Evolutionary conservation across 108 stramenopile genomes (phyloP).

Genomic region (Cyclotella cryptica): DNA sequence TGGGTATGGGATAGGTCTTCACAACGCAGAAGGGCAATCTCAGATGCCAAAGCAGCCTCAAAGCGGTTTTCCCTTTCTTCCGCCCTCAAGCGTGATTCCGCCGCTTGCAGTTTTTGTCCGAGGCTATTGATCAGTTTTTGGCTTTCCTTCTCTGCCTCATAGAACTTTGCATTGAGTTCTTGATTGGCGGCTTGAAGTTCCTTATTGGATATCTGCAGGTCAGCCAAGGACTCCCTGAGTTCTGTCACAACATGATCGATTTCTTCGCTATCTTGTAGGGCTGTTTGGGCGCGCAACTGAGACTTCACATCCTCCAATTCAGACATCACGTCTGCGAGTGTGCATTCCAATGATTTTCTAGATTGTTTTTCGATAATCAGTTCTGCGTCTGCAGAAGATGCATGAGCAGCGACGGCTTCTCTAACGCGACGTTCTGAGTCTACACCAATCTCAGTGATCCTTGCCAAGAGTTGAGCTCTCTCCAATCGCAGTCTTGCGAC

Average conservation of each 20-base stretch:
- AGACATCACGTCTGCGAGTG: slow-evolving; percentile 48
- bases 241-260: slow-evolving; percentile 17
- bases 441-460: slow-evolving; percentile 64
- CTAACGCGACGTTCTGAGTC: slow-evolving; percentile 71
- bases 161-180: slow-evolving; percentile 41
- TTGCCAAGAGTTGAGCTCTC: slow-evolving; percentile 75
- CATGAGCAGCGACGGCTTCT: slow-evolving; percentile 72
- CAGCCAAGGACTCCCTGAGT: slow-evolving; percentile 29
- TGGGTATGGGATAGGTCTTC: slow-evolving; percentile 19
- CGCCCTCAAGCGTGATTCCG: slow-evolving; percentile 48
- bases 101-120: slow-evolving; percentile 35
- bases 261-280: slow-evolving; percentile 3
- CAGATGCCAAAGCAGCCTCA: slow-evolving; percentile 64
- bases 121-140: slow-evolving; percentile 42
- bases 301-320: slow-evolving; percentile 56
- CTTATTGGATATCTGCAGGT: slow-evolving; percentile 23
- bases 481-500: slow-evolving; percentile 70
- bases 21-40: slow-evolving; percentile 59
- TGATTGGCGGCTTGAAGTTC: slow-evolving; percentile 32
- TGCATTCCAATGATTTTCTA: slow-evolving; percentile 63
- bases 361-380: slow-evolving; percentile 76
- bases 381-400: slow-evolving; percentile 70
- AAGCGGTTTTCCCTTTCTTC: slow-evolving; percentile 64
- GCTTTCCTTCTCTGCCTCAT: slow-evolving; percentile 18
- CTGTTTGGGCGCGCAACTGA: slow-evolving; percentile 1